Conservation (phyloP, 257 asterid species). For the Thymus quinquecostatus region DNA sequence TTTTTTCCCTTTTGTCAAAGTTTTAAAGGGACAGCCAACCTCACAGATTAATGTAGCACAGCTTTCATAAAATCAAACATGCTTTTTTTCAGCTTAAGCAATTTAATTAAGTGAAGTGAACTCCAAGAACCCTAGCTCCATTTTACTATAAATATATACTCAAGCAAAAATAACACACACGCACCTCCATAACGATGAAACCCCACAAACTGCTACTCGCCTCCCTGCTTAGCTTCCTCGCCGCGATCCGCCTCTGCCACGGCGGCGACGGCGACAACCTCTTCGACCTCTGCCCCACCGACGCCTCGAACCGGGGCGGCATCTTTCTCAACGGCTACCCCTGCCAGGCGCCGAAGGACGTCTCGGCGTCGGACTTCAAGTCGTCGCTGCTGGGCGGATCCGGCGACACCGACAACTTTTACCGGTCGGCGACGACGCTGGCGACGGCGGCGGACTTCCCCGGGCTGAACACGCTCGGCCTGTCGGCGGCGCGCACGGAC, state of each 20-base stretch:
- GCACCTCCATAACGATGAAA: conserved; percentile 22
- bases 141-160: conserved; percentile 27
- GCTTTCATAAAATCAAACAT: conserved; percentile 43
- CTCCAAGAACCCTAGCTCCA: conserved; percentile 53
- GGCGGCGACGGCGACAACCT: conserved; percentile 57
- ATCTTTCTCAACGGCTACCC: conserved; percentile 66
- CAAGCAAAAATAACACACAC: not conserved
- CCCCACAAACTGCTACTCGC: not conserved
- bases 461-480: conserved; percentile 74
- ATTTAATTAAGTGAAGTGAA: conserved; percentile 64
- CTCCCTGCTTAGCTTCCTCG: conserved; percentile 31
- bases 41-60: conserved; percentile 39
- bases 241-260: conserved; percentile 7
- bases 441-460: conserved; percentile 68
- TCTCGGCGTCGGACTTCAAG: conserved; percentile 65
- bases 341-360: conserved; percentile 57
- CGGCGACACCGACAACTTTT: conserved; percentile 58
- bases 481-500: conserved; percentile 64
- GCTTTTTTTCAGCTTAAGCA: conserved; percentile 37
- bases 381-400: conserved; percentile 43
- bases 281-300: conserved; percentile 63
- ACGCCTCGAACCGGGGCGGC: conserved; percentile 25
- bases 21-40: conserved; percentile 44
- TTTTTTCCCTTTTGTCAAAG: not conserved
- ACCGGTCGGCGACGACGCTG: conserved; percentile 42